Conservation (phyloP, 164 flowering plant species). For the Protea cynaroides region DNA sequence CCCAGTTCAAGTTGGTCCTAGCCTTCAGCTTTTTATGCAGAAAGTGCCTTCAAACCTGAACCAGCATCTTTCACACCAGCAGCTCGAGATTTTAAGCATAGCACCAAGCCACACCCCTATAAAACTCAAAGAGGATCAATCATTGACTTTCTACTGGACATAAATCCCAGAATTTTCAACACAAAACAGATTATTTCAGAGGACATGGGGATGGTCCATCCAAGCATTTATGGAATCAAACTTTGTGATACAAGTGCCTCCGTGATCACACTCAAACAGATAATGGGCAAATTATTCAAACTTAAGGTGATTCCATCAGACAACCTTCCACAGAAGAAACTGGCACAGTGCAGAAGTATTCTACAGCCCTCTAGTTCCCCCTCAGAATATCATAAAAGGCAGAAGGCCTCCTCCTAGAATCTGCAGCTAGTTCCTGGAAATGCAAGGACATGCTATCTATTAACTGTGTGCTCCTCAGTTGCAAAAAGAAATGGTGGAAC, state of each 20-base stretch:
- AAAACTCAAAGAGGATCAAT: too few relatives aligned
- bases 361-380: conserved; percentile 19
- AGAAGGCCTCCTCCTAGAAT: conserved; percentile 52
- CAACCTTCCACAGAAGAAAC: not conserved
- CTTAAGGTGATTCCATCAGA: too few relatives aligned
- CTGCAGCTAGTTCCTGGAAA: conserved; percentile 57
- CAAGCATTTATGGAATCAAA: not conserved
- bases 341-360: not conserved
- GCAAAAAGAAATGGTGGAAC: not conserved
- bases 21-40: too few relatives aligned
- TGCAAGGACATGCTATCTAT: not conserved
- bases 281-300: too few relatives aligned
- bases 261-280: too few relatives aligned
- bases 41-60: too few relatives aligned
- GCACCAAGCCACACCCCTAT: too few relatives aligned
- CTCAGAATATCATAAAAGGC: conserved; percentile 58
- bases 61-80: too few relatives aligned
- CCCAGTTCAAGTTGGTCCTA: too few relatives aligned
- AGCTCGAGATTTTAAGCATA: too few relatives aligned
- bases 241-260: not conserved
- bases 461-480: not conserved
- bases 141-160: too few relatives aligned
- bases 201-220: not conserved
- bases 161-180: not conserved
- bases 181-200: not conserved